phyloP scores from a whole-genome alignment of 192 early-diverging fungal genomes.

The Kappamyces sp. region DNA sequence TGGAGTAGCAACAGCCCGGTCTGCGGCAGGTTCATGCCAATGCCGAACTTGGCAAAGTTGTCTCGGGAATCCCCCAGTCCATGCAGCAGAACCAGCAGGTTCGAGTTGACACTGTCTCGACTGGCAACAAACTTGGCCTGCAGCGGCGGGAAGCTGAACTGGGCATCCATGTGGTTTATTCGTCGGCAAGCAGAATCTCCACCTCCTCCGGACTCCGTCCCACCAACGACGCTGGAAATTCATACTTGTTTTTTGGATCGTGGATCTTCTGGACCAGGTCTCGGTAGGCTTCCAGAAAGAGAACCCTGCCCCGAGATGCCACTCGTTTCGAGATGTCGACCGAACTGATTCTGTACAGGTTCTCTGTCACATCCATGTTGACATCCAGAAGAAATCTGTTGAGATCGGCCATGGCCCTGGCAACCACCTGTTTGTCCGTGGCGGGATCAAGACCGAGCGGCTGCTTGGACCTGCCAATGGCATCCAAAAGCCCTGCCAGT shows the following conservation, averaged over 20 bases:
- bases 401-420: slow-evolving; percentile 48
- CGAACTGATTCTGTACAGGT: slow-evolving; percentile 32
- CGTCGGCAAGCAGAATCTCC: slow-evolving; percentile 45
- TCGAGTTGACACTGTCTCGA: slow-evolving; percentile 25
- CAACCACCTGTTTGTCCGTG: slow-evolving; percentile 47
- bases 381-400: slow-evolving; percentile 62
- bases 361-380: slow-evolving; percentile 49
- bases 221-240: slow-evolving; percentile 57
- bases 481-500: slow-evolving; percentile 38
- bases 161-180: no score
- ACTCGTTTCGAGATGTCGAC: slow-evolving; percentile 27
- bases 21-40: slow-evolving; percentile 59
- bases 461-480: slow-evolving; percentile 28
- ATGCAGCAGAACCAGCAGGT: slow-evolving; percentile 67
- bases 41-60: slow-evolving; percentile 58
- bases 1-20: slow-evolving; percentile 56
- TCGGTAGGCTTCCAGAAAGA: slow-evolving; percentile 61
- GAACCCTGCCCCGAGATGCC: slow-evolving; percentile 41
- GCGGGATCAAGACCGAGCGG: slow-evolving; percentile 49
- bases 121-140: no score
- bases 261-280: slow-evolving; percentile 45
- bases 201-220: slow-evolving; percentile 65
- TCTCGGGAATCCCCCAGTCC: slow-evolving; percentile 63
- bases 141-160: no score
- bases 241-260: slow-evolving; percentile 57